Percentiles rank a stretch among this genome's conserved stretches.
phyloP scores from a whole-genome alignment of 352 stramenopile genomes.

The Pythium biforme region DNA sequence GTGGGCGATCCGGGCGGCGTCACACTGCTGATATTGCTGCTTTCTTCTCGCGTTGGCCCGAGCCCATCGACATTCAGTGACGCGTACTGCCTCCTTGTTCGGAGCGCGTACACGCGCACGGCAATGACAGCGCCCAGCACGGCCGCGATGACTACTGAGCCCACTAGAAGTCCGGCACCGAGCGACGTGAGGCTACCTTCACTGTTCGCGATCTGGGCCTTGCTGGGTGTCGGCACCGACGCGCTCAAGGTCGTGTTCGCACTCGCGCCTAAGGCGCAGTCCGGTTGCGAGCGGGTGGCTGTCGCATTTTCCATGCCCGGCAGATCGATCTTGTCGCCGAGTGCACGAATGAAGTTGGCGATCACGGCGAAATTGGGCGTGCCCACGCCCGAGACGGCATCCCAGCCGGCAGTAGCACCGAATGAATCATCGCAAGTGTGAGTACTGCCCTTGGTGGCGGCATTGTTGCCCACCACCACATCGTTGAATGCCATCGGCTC shows the following conservation, averaged over 20 bases:
- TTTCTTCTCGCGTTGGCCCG: slow-evolving; percentile 5
- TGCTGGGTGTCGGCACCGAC: neutral
- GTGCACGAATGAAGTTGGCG: slow-evolving; percentile 42
- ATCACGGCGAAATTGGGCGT: slow-evolving; percentile 83
- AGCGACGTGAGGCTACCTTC: neutral
- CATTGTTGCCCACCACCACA: slow-evolving; percentile 85
- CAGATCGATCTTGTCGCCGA: slow-evolving; percentile 57
- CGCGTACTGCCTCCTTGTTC: slow-evolving; percentile 19
- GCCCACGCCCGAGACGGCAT: slow-evolving; percentile 84
- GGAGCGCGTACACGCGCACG: slow-evolving; percentile 9
- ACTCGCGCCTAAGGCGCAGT: neutral
- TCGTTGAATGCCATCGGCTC: slow-evolving; percentile 78
- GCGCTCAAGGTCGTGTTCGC: neutral
- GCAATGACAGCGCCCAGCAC: slow-evolving; percentile 13
- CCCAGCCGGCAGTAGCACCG: slow-evolving; percentile 80
- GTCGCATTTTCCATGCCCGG: slow-evolving; percentile 18
- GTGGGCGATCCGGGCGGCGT: slow-evolving; percentile 19
- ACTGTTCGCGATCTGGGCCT: neutral
- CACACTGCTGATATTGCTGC: slow-evolving; percentile 18
- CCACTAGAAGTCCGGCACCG: neutral
- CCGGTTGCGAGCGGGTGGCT: neutral
- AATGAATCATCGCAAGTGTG: slow-evolving; percentile 79
- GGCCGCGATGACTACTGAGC: slow-evolving; percentile 10
- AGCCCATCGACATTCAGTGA: slow-evolving; percentile 20
- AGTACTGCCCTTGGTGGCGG: slow-evolving; percentile 38